Base-by-base conservation (phyloP, 2,329 filamentous ascomycete genomes). In the Xylaria sp. region DNA sequence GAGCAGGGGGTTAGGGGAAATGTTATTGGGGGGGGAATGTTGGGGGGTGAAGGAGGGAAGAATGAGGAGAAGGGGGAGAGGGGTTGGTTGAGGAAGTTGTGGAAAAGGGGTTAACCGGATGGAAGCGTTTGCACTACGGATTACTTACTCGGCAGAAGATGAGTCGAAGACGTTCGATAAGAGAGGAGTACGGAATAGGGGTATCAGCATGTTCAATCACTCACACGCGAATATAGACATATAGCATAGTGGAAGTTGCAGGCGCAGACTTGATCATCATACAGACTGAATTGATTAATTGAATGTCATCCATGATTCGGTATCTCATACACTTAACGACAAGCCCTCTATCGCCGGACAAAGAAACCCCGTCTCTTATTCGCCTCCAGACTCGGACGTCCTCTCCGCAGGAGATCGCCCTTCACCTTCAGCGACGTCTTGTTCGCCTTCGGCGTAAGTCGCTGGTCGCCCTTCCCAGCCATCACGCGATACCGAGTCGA, bases 1-100 rank as follows among this genome's bases (percentile, higher is more conserved):
- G 83, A 87, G 61, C 81, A 82, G 66, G 82, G 88, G 3, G 84
- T 88, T 13, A 82, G 86, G 68, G 82, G 82, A 83, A 71, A 66
- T 73, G 57, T 47, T 9, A 52, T 61, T 19, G 63, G 57, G 16
- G 57, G 16, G 56, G 60, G 11, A 34, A 57, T 3, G 55, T 57
- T 8, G 34, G 18, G 7, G 53, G n/a, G 39, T 42, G 52, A 13
- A 52, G 58, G 51, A 42, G 47, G 48, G 46, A 44, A 37, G 10
- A 37, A 16, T 1, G 23, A 30, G 23, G 23, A 30, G 23, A 30
- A 4, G 23, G 23, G 23, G 23, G 23, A 30, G 23, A 30, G 5
- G 23, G 23, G 23, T 4, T 30, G 23, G 23, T 30, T 30, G 23
- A 30, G 23, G 23, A 30, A 5, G 23, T 30, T 30, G 23, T 42